Base-by-base conservation (phyloP, 2,329 filamentous ascomycete genomes). In the Claviceps fusiformis region DNA sequence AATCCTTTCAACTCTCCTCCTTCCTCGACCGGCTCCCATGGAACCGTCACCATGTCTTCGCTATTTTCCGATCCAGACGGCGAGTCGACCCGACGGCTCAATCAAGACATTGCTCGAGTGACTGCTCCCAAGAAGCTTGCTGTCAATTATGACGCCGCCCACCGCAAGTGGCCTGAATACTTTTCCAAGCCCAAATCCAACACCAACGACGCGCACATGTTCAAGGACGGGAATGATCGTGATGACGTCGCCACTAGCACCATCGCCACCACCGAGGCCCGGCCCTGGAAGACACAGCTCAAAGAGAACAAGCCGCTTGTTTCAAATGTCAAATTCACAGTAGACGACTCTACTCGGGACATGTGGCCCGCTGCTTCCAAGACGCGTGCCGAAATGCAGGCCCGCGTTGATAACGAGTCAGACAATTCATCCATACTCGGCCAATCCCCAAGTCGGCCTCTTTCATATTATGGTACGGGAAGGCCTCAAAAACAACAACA, bases 1-100 rank as follows among this genome's bases (percentile, higher is more conserved):
- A 78, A 80, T 64, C 77, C 78, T 6, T 80, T 79, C 68, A 78
- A 78, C 67, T 80, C 78, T 24, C 78, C 78, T 5, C 77, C 78
- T 24, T 79, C 78, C 7, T 81, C 78, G 7, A 80, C 78, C 35
- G 78, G 77, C 55, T 78, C 76, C 53, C 77, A 80, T 66, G 77
- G 78, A 64, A 79, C 77, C 58, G 71, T 80, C 59, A 80, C 77
- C 49, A 63, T 74, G 53, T 78, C 77, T 43, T 75, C 77, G 46
- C 68, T 80, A 61, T 77, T 78, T 57, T 74, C 76, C 55, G 73
- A 74, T 55, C 75, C 74, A 43, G 76, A 79, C 57, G 75, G 72
- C 64, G 78, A 80, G 64, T 78, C 76, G 35, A 79, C 77, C 45
- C 74, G 75, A 55, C 70, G 69, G 55, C 68, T 78, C 45, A 73